Percentiles rank a stretch among this genome's conserved stretches.
phyloP scores from a whole-genome alignment of 345 rosid genomes.

The Psidium guajava region DNA sequence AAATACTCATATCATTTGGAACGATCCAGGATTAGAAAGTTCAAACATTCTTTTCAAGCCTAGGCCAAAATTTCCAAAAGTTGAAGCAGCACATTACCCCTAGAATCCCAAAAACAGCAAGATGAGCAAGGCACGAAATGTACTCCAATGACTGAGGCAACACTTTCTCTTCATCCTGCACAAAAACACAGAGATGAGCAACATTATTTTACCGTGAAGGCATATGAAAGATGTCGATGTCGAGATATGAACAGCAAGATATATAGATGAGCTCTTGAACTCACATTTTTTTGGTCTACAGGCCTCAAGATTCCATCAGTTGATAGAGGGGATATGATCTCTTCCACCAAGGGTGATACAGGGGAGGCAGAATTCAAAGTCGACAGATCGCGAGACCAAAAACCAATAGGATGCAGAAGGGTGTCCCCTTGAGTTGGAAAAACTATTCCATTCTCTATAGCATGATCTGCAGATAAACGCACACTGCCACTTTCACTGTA shows the following conservation, averaged over 20 bases:
- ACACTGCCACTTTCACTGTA: constrained; percentile 27
- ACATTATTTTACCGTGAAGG: not conserved
- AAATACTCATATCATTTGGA: not conserved
- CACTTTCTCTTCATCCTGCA: constrained; percentile 23
- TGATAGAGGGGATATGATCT: constrained; percentile 34
- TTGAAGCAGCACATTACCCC: constrained; percentile 32
- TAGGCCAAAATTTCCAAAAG: not conserved
- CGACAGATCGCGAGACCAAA: constrained; percentile 10
- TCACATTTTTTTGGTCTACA: constrained; percentile 18
- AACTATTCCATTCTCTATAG: constrained; percentile 22
- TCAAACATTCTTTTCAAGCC: not conserved
- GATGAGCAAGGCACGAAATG: constrained; percentile 38
- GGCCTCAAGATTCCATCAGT: constrained; percentile 26
- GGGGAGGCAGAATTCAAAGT: constrained; percentile 14
- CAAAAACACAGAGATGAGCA: not conserved
- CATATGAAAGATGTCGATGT: not conserved
- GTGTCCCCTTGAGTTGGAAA: constrained; percentile 14
- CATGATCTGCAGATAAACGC: constrained; percentile 15
- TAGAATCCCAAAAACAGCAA: constrained; percentile 70
- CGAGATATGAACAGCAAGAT: not conserved
- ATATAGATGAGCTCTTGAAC: not conserved
- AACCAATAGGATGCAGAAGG: constrained; percentile 9
- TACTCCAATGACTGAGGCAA: constrained; percentile 45
- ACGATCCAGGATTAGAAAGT: not conserved
- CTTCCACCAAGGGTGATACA: constrained; percentile 23